phyloP scores from a whole-genome alignment of 306 rosid genomes.

The Sicyos edulis region DNA sequence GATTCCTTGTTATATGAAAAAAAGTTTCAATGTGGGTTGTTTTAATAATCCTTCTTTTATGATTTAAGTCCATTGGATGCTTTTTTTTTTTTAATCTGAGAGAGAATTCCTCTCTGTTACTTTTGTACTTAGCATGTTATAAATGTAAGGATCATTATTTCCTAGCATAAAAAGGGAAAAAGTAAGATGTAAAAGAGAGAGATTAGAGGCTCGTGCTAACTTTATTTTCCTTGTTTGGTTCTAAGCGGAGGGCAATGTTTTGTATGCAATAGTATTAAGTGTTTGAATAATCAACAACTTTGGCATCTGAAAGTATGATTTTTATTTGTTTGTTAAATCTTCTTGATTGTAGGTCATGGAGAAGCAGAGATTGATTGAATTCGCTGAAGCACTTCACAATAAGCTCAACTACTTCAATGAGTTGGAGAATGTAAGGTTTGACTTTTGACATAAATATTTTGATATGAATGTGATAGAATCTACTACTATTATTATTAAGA shows the following conservation, averaged over 20 bases:
- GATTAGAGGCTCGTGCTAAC: neutral
- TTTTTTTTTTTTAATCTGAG: neutral
- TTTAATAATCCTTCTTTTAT: no score
- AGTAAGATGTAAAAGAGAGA: neutral
- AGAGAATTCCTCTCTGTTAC: neutral
- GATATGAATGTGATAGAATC: no score
- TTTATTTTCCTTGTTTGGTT: neutral
- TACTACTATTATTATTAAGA: no score
- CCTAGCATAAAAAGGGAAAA: neutral
- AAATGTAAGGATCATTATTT: neutral
- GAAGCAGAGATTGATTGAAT: conserved; percentile 85
- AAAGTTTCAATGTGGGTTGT: neutral
- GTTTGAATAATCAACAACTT: conserved; percentile 2
- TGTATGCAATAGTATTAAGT: neutral
- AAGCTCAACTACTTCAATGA: conserved; percentile 95
- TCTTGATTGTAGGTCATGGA: conserved; percentile 61
- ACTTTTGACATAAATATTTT: conserved; percentile 48
- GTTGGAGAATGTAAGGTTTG: conserved; percentile 99
- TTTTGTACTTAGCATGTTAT: neutral
- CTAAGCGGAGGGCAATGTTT: neutral
- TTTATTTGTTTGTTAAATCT: conserved; percentile 15
- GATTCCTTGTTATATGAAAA: neutral
- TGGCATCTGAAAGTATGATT: neutral
- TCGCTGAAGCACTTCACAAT: conserved; percentile 89
- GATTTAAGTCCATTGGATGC: neutral